A percentile compares a stretch with the other conserved stretches of the same genome.
These are phyloP conservation scores for Senecio squalidus DNA, from an alignment of 140 eudicot genomes.

Conservation along the genomic window DNA sequence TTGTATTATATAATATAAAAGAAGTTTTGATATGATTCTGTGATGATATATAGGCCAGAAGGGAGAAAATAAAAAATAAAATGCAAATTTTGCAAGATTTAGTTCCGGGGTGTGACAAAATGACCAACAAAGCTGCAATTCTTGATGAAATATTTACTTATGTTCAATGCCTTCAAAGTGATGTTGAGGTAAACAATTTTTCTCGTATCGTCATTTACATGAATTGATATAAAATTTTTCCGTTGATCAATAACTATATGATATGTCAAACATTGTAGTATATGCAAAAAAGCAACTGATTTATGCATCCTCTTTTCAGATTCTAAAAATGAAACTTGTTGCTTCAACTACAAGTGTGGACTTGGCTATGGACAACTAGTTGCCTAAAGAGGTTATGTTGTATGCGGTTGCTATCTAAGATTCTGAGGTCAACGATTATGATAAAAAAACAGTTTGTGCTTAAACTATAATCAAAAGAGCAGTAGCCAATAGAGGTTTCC, in stretches of 20 bases:
- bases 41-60: slow-evolving; percentile 23
- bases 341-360: slow-evolving; percentile 22
- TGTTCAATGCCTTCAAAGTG: slow-evolving; percentile 34
- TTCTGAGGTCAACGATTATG: too few species aligned
- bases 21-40: slow-evolving; percentile 2
- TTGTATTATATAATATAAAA: too few species aligned
- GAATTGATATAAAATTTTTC: too few species aligned
- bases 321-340: slow-evolving; percentile 28
- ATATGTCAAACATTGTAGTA: too few species aligned
- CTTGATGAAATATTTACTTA: slow-evolving; percentile 33
- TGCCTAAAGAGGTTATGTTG: slow-evolving; percentile 18
- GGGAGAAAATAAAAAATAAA: slow-evolving; percentile 34
- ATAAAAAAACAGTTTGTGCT: too few species aligned
- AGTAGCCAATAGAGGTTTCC: not conserved
- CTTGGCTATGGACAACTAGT: slow-evolving; percentile 18
- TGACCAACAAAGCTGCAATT: slow-evolving; percentile 29
- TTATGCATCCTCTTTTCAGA: slow-evolving; percentile 13
- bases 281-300: not conserved
- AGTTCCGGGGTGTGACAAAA: slow-evolving; percentile 33
- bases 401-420: too few species aligned
- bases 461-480: too few species aligned
- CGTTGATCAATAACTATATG: not conserved
- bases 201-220: too few species aligned
- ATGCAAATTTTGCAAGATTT: slow-evolving; percentile 34
- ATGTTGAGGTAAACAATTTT: slow-evolving; percentile 20